Base-by-base conservation (phyloP, 495 filamentous ascomycete species). In the Beverwykella pulmonaria region DNA sequence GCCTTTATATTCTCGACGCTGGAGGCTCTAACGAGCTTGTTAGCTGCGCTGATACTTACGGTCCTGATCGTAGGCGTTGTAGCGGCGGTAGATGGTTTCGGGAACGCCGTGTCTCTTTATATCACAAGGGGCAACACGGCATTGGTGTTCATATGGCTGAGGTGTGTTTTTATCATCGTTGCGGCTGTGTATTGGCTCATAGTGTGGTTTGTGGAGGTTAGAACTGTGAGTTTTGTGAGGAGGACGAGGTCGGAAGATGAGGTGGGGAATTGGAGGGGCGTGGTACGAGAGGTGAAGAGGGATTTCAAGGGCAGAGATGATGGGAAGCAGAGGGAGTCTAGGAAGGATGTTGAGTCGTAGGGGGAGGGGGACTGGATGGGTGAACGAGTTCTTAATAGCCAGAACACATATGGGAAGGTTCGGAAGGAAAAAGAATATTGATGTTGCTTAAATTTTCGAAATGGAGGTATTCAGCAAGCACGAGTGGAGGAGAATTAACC, bases 201-300 rank as follows among this genome's bases (percentile, higher is more conserved):
- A 25, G 56, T 66, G 14, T 66, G 63, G 63, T 66, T 66, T 66
- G 63, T 66, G n/a, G 63, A 66, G 47, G 48, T 61, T 12, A 27
- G 63, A 29, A 44, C 34, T n/a, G 53, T 47, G 56, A 55, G 47
- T 19, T 66, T 66, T 61, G 55, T 60, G 22, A 66, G 30, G 23
- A 53, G 63, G 25, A 17, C 2, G 39, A 53, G 63, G 26, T 53
- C 29, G 6, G 47, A 47, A 17, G n/a, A 47, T 8, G 47, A 66
- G 63, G 47, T 25, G 19, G 63, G 49, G 10, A 41, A 66, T 36
- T 66, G 63, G 63, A 59, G 49, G 25, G 36, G 34, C 6, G 22
- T 60, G 1, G 2, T 20, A 8, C 46, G 29, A n/a, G 63, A 59
- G 32, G 14, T 66, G 9, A 26, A 23, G 20, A 26, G 25, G 20